A percentile compares a stretch with the other conserved stretches of the same genome.
Conservation (phyloP, 495 filamentous ascomycete genomes). For the Penicillium mononematosum region DNA sequence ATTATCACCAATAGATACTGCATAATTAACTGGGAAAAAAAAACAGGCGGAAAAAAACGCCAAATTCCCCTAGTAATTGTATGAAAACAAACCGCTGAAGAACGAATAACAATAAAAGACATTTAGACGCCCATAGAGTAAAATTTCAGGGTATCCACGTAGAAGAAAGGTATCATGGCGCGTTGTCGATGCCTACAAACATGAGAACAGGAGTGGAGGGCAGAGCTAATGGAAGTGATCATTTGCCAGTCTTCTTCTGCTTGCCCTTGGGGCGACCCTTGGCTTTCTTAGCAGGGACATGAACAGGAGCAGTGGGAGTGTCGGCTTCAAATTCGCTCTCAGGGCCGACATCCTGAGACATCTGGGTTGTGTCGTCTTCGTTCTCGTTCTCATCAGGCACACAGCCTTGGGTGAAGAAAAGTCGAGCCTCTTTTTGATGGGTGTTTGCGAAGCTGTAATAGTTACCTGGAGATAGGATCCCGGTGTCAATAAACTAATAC, state of each 20-base stretch:
- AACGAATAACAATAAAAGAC: slow-evolving; percentile 19
- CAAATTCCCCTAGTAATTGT: slow-evolving; percentile 22
- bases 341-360: slow-evolving; percentile 27
- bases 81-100: slow-evolving; percentile 30
- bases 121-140: not conserved
- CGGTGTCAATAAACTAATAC: not conserved
- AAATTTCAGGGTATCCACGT: slow-evolving; percentile 11
- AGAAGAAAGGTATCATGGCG: slow-evolving; percentile 25
- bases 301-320: slow-evolving; percentile 9
- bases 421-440: slow-evolving; percentile 59
- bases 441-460: slow-evolving; percentile 80
- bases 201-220: slow-evolving; percentile 8
- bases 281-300: slow-evolving; percentile 20
- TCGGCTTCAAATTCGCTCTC: slow-evolving; percentile 33
- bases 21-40: slow-evolving; percentile 11
- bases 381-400: slow-evolving; percentile 41
- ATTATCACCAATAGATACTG: slow-evolving; percentile 18
- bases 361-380: slow-evolving; percentile 16
- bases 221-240: not conserved
- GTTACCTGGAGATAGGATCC: slow-evolving; percentile 58
- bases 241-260: slow-evolving; percentile 39
- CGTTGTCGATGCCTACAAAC: slow-evolving; percentile 16
- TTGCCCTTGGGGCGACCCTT: slow-evolving; percentile 45
- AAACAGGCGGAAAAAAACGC: slow-evolving; percentile 19
- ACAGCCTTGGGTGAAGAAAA: slow-evolving; percentile 86